Evolutionary conservation across 164 flowering plant species (phyloP), one percentile per base, ranked within the genome.

Genomic region (Chimonanthus salicifolius): DNA sequence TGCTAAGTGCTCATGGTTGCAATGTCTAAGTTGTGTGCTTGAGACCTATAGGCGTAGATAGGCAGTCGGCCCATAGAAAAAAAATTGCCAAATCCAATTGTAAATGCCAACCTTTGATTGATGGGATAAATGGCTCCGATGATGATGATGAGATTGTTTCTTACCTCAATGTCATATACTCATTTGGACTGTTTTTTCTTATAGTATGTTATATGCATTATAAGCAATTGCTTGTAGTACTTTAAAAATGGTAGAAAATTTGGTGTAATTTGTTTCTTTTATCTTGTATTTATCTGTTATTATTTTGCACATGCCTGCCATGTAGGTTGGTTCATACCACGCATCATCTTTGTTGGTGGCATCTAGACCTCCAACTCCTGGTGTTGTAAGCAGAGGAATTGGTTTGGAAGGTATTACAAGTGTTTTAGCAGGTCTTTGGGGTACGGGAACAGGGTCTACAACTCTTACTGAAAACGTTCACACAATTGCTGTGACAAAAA

Each of bases 381-480:
- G 99, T 33, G 88, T 95, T 79, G 71, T 95, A 64, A 94, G 98
- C 75, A 87, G 99, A 65, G 99, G 92, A 7, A 90, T 95, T 80
- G 99, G 98, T 75, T 84, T 95, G 75, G 99, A 95, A 87, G 99
- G 99, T 48, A 78, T 95, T 76, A 84, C 83, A 64, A 86, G 99
- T 82, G 78, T 94, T 74, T 85, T 95, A 80, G 99, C 98, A 75
- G 98, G 97, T 79, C 82, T 95, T 2, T 95, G 99, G 99, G 99
- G 99, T 50, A 95, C 94, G n/a, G 99, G 98, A 71, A 92, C 97
- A 70, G 98, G 95, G 58, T 95, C 95, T 44, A 83, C 98, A 10
- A 90, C 97, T 62, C 84, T 95, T 69, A 94, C 98, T 65, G 99
- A 95, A 82, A 95, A 95, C 84, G 97, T 95, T 72, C 99, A 95